A percentile compares a stretch with the other conserved stretches of the same genome.
Conservation (phyloP, 805 yeast species). For the Dipodascus geniculatus region DNA sequence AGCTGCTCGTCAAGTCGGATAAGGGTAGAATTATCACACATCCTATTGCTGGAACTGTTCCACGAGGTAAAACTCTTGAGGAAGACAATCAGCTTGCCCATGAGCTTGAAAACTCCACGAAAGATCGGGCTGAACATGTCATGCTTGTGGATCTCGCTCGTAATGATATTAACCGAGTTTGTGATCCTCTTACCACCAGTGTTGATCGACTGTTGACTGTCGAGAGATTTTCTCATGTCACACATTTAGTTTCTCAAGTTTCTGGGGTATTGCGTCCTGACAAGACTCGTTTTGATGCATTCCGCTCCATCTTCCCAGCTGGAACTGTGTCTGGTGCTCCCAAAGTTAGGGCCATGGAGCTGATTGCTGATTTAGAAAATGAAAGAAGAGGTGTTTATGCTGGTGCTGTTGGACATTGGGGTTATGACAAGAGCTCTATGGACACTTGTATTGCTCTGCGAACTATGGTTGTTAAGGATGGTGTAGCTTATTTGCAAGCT, state of each 20-base stretch:
- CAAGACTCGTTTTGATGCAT: conserved; percentile 89
- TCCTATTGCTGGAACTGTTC: conserved; percentile 96
- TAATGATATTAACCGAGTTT: conserved; percentile 91
- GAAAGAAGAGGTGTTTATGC: conserved; percentile 96
- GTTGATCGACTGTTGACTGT: conserved; percentile 85
- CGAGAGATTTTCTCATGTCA: conserved; percentile 92
- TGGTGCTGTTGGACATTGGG: conserved; percentile 98
- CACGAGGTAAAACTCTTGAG: conserved; percentile 78
- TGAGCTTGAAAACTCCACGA: conserved; percentile 59
- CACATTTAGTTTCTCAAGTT: conserved; percentile 92
- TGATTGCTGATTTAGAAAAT: conserved; percentile 77
- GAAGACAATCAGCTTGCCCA: conserved; percentile 83
- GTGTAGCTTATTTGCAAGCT: conserved; percentile 87
- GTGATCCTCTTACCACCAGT: conserved; percentile 70
- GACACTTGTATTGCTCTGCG: conserved; percentile 96
- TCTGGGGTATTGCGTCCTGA: conserved; percentile 79
- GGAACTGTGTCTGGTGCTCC: conserved; percentile 99
- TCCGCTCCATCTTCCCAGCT: conserved; percentile 96
- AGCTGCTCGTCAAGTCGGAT: conserved; percentile 77
- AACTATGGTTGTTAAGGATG: conserved; percentile 92
- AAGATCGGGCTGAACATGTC: conserved; percentile 96
- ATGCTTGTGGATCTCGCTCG: conserved; percentile 98
- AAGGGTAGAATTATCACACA: conserved; percentile 76
- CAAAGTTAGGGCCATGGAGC: conserved; percentile 91
- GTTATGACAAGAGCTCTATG: conserved; percentile 89